phyloP scores from a whole-genome alignment of 2,329 filamentous ascomycete species.

The Colletotrichum sp. region DNA sequence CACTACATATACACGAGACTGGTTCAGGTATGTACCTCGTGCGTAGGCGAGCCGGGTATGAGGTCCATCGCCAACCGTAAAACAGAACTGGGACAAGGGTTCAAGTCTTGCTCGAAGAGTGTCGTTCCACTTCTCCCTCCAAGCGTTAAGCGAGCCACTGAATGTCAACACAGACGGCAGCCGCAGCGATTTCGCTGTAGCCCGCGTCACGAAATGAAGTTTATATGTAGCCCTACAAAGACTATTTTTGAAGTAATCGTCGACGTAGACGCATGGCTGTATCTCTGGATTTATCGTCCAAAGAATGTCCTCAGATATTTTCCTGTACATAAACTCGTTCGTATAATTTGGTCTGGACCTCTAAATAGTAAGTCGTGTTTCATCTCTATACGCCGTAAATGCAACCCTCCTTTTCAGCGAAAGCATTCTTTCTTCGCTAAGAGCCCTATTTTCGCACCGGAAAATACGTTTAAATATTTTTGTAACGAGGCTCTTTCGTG shows the following conservation, averaged over 20 bases:
- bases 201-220: neutral
- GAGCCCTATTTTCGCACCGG: neutral
- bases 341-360: neutral
- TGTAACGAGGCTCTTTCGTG: neutral
- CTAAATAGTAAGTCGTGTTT: neutral
- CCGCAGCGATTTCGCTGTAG: fast-evolving
- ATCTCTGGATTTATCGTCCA: neutral
- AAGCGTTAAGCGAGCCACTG: neutral
- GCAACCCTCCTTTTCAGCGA: neutral
- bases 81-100: neutral
- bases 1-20: no score
- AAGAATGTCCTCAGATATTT: neutral
- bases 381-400: fast-evolving
- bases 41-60: neutral
- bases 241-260: neutral
- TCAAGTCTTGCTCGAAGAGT: no score
- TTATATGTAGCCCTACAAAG: neutral
- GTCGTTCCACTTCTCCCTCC: neutral
- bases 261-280: neutral
- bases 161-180: neutral
- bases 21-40: neutral
- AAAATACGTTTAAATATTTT: neutral
- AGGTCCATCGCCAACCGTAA: neutral
- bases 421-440: fast-evolving
- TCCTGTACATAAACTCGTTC: fast-evolving